These are phyloP conservation scores for Tricholoma bakamatsutake DNA, from an alignment of 768 basidiomycete species.

Conservation along the genomic window DNA sequence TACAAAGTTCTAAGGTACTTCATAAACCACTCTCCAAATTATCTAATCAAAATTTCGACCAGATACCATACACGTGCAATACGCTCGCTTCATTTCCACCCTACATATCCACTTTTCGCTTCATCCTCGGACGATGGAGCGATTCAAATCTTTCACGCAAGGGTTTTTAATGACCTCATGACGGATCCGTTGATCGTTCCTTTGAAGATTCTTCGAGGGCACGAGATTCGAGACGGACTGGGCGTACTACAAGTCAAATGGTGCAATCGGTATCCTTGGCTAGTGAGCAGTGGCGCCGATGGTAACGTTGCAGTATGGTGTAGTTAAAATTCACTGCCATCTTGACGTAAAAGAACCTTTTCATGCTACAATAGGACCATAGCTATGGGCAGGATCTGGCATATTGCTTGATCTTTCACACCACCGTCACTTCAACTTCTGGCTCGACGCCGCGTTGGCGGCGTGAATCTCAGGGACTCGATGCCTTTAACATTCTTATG, in stretches of 20 bases:
- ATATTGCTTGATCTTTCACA: not conserved
- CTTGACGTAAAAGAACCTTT: not conserved
- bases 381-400: not conserved
- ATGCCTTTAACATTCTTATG: not conserved
- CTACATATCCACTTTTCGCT: slow-evolving; percentile 91
- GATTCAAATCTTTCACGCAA: slow-evolving; percentile 94
- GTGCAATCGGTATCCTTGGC: slow-evolving; percentile 89
- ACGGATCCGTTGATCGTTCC: slow-evolving; percentile 98
- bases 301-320: slow-evolving; percentile 87
- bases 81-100: slow-evolving; percentile 90
- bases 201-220: slow-evolving; percentile 93
- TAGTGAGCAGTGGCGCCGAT: slow-evolving; percentile 89
- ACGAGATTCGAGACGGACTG: slow-evolving; percentile 75
- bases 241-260: slow-evolving; percentile 91
- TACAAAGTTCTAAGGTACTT: slow-evolving; percentile 91
- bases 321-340: slow-evolving; percentile 36
- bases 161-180: slow-evolving; percentile 93
- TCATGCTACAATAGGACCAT: not conserved
- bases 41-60: not conserved
- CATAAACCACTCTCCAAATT: slow-evolving; percentile 13
- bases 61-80: slow-evolving; percentile 95
- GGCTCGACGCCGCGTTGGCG: not conserved
- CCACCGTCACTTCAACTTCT: not conserved
- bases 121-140: slow-evolving; percentile 96
- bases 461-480: slow-evolving; percentile 6